Evolutionary conservation across 306 rosid genomes (phyloP).

Genomic region (Corylus heterophylla): DNA sequence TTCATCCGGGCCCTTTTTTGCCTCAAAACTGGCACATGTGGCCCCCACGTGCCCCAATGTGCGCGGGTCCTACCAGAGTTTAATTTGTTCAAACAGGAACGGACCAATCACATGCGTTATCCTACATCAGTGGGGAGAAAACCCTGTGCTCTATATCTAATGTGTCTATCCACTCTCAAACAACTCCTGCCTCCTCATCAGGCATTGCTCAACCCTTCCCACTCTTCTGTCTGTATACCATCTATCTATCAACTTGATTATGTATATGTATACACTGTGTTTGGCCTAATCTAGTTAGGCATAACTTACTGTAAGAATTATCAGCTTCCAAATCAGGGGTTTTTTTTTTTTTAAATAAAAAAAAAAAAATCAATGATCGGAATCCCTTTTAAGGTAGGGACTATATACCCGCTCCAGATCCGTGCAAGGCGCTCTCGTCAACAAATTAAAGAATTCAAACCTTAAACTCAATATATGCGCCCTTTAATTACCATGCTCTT

Average conservation of each 20-base stretch:
- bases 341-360: neutral
- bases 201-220: neutral
- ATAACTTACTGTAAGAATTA: too few species aligned
- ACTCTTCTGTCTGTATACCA: neutral
- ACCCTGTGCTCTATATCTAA: too few species aligned
- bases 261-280: neutral
- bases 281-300: neutral
- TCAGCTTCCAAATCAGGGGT: neutral
- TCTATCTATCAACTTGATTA: neutral
- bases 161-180: constrained; percentile 32
- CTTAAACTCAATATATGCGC: too few species aligned
- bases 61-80: constrained; percentile 41
- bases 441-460: too few species aligned
- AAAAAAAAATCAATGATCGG: too few species aligned
- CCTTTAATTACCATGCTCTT: too few species aligned
- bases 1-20: constrained; percentile 31
- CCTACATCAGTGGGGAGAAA: constrained; percentile 37
- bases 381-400: too few species aligned
- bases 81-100: constrained; percentile 36
- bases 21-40: constrained; percentile 36
- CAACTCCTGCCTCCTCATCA: constrained; percentile 8
- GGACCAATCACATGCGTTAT: constrained; percentile 43
- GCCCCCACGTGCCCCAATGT: constrained; percentile 28
- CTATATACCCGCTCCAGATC: too few species aligned
- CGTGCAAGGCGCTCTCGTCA: too few species aligned